Percentiles rank a stretch among this genome's conserved stretches.
These are phyloP conservation scores for Takashimella koratensis DNA, from an alignment of 1,284 basidiomycete species.

Conservation along the genomic window DNA sequence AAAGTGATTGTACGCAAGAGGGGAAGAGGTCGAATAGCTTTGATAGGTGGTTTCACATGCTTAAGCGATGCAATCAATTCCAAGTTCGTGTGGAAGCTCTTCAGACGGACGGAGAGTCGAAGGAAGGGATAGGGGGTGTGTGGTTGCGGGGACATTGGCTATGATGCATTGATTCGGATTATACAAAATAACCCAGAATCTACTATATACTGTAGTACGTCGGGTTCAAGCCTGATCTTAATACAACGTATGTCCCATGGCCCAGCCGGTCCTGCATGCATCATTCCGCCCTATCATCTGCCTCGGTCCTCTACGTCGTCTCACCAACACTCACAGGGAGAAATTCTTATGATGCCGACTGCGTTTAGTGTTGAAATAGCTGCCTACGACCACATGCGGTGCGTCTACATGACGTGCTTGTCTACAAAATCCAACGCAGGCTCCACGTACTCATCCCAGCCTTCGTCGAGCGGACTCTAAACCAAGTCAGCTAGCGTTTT, in stretches of 20 bases:
- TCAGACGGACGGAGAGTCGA: background rate
- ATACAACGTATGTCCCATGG: too few relatives aligned
- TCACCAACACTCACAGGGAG: too few relatives aligned
- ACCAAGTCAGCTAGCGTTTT: too few relatives aligned
- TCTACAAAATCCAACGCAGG: conserved; percentile 25
- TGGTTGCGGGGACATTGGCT: background rate
- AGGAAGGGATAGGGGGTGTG: background rate
- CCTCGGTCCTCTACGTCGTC: background rate
- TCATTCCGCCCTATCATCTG: background rate
- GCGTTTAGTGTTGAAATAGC: too few relatives aligned
- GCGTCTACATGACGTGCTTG: conserved; percentile 11
- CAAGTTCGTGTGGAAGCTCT: background rate
- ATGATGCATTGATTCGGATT: background rate
- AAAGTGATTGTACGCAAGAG: background rate
- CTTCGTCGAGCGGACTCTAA: conserved; percentile 20
- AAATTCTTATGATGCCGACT: too few relatives aligned
- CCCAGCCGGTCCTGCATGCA: too few relatives aligned
- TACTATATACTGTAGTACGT: background rate
- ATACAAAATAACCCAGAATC: background rate
- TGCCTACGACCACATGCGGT: too few relatives aligned
- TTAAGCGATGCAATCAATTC: background rate
- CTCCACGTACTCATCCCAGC: conserved; percentile 25
- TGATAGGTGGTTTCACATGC: background rate
- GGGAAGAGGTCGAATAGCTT: background rate
- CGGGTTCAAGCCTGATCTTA: background rate